Conservation (phyloP, 768 basidiomycete species). For the Leucosporidium creatinivorum region DNA sequence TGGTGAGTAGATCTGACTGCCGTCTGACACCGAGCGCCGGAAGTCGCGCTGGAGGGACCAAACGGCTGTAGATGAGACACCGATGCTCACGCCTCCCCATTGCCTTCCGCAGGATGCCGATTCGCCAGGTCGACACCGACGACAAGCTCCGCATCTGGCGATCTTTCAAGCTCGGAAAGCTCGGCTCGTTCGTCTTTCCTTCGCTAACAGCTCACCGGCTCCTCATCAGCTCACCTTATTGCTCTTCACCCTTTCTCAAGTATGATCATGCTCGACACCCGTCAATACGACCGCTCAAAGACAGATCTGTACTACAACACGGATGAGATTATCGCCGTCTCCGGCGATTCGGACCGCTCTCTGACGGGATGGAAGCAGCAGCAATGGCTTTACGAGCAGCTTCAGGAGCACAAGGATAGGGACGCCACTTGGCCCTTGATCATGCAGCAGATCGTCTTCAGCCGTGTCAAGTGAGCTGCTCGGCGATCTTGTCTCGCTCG, state of each 20-base stretch:
- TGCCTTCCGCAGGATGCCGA: constrained; percentile 58
- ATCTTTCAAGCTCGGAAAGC: constrained; percentile 58
- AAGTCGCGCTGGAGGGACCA: not conserved
- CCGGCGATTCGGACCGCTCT: constrained; percentile 48
- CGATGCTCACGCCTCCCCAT: too few species aligned
- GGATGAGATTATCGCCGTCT: constrained; percentile 46
- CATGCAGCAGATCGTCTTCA: constrained; percentile 57
- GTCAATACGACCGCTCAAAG: constrained; percentile 55
- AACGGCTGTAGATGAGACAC: too few species aligned
- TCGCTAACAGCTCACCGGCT: too few species aligned
- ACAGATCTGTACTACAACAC: constrained; percentile 56
- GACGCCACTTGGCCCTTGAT: constrained; percentile 54
- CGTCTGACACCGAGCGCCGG: too few species aligned
- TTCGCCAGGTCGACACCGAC: constrained; percentile 52
- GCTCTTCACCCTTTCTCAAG: not conserved
- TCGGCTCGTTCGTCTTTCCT: constrained; percentile 44
- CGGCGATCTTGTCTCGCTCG: not conserved
- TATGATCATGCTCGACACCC: constrained; percentile 58
- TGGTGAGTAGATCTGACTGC: too few species aligned
- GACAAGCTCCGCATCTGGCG: constrained; percentile 57
- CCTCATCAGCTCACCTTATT: not conserved
- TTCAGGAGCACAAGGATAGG: constrained; percentile 48
- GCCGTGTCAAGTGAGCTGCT: constrained; percentile 41
- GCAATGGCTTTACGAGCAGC: constrained; percentile 51
- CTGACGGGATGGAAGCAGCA: constrained; percentile 55